Percentiles rank a stretch among this genome's conserved stretches.
These are phyloP conservation scores for Daldinia vernicosa DNA, from an alignment of 495 filamentous ascomycete species.

Conservation along the genomic window DNA sequence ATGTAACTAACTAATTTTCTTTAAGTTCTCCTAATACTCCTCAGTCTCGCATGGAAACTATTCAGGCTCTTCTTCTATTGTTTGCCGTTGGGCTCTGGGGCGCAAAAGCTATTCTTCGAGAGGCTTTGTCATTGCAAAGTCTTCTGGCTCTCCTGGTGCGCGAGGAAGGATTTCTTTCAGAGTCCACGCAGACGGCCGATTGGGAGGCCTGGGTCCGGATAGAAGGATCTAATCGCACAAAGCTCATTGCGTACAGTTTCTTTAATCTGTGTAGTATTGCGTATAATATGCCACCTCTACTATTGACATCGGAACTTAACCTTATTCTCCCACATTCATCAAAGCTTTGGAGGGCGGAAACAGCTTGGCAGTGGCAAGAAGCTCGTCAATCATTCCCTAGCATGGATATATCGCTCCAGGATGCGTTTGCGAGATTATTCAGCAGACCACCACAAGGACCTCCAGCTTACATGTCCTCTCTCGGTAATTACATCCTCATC, in stretches of 20 bases:
- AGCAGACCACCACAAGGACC: conserved; percentile 56
- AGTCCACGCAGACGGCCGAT: conserved; percentile 52
- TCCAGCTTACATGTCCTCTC: conserved; percentile 64
- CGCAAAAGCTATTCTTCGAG: conserved; percentile 64
- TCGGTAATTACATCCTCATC: conserved; percentile 74
- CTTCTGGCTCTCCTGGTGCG: conserved; percentile 62
- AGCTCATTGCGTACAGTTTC: conserved; percentile 67
- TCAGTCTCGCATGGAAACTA: conserved; percentile 64
- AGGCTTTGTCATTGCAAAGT: conserved; percentile 63
- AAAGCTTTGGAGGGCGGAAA: conserved; percentile 62
- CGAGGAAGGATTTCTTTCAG: conserved; percentile 60
- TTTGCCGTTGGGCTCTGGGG: conserved; percentile 68
- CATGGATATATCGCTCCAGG: conserved; percentile 60
- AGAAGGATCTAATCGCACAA: conserved; percentile 63
- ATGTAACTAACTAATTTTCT: conserved; percentile 36
- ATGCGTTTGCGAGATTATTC: conserved; percentile 59
- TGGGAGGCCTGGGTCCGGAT: conserved; percentile 69
- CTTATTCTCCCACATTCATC: conserved; percentile 66
- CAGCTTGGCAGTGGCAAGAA: conserved; percentile 61
- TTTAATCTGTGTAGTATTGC: conserved; percentile 67
- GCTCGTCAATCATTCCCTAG: conserved; percentile 52
- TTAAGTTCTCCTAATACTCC: conserved; percentile 58
- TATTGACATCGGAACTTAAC: conserved; percentile 70
- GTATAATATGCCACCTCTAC: conserved; percentile 64
- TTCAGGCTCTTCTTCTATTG: conserved; percentile 64